phyloP scores from a whole-genome alignment of 495 filamentous ascomycete genomes.

The Aspergillus cristatus region DNA sequence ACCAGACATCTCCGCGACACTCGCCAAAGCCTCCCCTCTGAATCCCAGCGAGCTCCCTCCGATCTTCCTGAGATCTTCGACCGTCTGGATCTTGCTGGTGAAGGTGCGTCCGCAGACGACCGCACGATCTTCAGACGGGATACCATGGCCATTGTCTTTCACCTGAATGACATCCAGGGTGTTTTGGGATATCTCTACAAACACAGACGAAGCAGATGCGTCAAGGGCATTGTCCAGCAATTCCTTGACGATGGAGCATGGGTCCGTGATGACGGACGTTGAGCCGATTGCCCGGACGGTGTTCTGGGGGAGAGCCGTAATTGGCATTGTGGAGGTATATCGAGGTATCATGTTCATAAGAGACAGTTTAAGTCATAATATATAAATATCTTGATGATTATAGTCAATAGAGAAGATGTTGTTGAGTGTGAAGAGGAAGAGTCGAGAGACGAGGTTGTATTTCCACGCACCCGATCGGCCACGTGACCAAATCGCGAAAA shows the following conservation, averaged over 20 bases:
- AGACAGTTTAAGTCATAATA: not conserved
- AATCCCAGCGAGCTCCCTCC: conserved; percentile 74
- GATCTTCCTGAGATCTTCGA: conserved; percentile 59
- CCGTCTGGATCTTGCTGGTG: conserved; percentile 76
- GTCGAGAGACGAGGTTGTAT: not conserved
- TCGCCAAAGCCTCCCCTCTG: conserved; percentile 78
- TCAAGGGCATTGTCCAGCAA: conserved; percentile 89
- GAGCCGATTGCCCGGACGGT: conserved; percentile 64
- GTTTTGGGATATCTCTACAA: conserved; percentile 65
- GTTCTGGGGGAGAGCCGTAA: conserved; percentile 55
- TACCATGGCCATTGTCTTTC: conserved; percentile 83
- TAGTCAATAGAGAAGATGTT: not conserved
- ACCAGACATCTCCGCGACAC: conserved; percentile 59
- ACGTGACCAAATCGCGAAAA: conserved; percentile 1
- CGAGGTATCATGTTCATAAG: not conserved
- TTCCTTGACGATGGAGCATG: conserved; percentile 76
- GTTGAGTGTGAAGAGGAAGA: not conserved
- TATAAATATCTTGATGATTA: conserved; percentile 1
- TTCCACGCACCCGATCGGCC: conserved; percentile 5
- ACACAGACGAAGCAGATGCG: conserved; percentile 63
- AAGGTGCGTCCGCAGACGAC: conserved; percentile 59
- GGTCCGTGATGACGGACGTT: conserved; percentile 60
- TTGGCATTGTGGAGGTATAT: conserved; percentile 40
- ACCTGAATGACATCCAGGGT: conserved; percentile 78
- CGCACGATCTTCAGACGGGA: conserved; percentile 59